Conservation (phyloP, 108 stramenopile species). For the Skeletonema tropicum region DNA sequence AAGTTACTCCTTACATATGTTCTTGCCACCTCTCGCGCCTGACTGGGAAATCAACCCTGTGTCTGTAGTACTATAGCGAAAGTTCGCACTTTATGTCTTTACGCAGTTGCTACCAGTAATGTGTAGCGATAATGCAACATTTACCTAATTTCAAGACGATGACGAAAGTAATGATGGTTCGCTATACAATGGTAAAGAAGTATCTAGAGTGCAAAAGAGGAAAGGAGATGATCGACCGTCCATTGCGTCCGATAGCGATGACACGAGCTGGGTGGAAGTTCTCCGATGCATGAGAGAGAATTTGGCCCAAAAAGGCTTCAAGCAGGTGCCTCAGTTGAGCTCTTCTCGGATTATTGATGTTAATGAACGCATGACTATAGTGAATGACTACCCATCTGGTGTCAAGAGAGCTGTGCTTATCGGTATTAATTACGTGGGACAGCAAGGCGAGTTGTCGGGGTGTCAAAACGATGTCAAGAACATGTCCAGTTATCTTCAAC, state of each 20-base stretch:
- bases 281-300: slow-evolving; percentile 65
- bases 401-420: slow-evolving; percentile 63
- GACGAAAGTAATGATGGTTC: too few relatives aligned
- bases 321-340: slow-evolving; percentile 56
- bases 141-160: too few relatives aligned
- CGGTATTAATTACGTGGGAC: slow-evolving; percentile 74
- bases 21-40: too few relatives aligned
- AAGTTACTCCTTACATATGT: too few relatives aligned
- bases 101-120: too few relatives aligned
- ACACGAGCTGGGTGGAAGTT: slow-evolving; percentile 77
- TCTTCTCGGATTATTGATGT: slow-evolving; percentile 59
- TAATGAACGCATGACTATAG: slow-evolving; percentile 48
- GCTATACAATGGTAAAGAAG: too few relatives aligned
- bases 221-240: slow-evolving; percentile 50
- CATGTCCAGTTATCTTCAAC: slow-evolving; percentile 52
- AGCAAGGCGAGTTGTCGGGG: slow-evolving; percentile 61
- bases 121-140: too few relatives aligned
- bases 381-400: slow-evolving; percentile 49
- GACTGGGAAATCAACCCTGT: too few relatives aligned
- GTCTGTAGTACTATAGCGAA: too few relatives aligned
- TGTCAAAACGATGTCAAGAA: slow-evolving; percentile 76
- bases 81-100: too few relatives aligned
- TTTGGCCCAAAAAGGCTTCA: slow-evolving; percentile 34
- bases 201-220: too few relatives aligned
- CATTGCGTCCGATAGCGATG: slow-evolving; percentile 18